Conservation (phyloP, 257 asterid species). For the Lavandula angustifolia region DNA sequence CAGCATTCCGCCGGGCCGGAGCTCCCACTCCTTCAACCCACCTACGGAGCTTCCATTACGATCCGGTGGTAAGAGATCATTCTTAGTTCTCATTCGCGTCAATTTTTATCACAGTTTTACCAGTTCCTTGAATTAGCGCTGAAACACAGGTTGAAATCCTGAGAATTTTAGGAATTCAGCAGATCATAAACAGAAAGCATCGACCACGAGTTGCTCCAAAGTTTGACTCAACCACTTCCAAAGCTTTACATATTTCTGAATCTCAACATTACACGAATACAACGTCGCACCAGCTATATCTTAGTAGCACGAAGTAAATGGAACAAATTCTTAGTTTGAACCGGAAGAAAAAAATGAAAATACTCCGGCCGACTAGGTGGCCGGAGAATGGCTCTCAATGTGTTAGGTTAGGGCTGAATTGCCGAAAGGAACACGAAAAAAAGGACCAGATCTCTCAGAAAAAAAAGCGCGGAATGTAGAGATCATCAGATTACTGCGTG, state of each 20-base stretch:
- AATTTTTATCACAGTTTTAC: slow-evolving; percentile 30
- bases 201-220: slow-evolving; percentile 37
- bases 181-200: slow-evolving; percentile 35
- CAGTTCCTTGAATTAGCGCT: slow-evolving; percentile 13
- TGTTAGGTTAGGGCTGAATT: slow-evolving; percentile 20
- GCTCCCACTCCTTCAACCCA: slow-evolving; percentile 59
- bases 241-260: slow-evolving; percentile 25
- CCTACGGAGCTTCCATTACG: slow-evolving; percentile 31
- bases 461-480: slow-evolving; percentile 17
- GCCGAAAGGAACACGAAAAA: neutral
- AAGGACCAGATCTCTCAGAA: slow-evolving; percentile 35
- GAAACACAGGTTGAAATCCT: slow-evolving; percentile 33
- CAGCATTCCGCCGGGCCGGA: slow-evolving; percentile 92
- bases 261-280: slow-evolving; percentile 33
- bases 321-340: slow-evolving; percentile 11
- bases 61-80: slow-evolving; percentile 38
- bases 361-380: slow-evolving; percentile 26
- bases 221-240: slow-evolving; percentile 24
- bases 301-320: slow-evolving; percentile 5
- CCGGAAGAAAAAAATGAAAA: neutral
- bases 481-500: slow-evolving; percentile 31
- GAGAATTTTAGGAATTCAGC: slow-evolving; percentile 27
- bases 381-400: slow-evolving; percentile 22
- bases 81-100: slow-evolving; percentile 69
- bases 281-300: slow-evolving; percentile 29